phyloP scores from a whole-genome alignment of 1,284 basidiomycete species.

The Sporisorium scitamineum region DNA sequence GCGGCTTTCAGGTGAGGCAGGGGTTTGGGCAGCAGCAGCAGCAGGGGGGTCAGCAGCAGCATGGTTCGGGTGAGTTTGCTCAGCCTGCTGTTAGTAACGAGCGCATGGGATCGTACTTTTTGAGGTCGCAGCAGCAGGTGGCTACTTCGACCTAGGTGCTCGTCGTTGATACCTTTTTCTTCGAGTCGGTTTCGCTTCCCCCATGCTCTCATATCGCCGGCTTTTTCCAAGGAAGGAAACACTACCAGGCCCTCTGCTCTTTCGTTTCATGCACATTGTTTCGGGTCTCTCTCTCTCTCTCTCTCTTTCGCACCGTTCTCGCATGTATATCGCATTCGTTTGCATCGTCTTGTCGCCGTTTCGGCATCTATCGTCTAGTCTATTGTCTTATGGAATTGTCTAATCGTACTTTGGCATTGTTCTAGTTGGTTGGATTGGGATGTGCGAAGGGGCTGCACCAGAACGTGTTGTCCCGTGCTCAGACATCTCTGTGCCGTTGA shows the following conservation, averaged over 20 bases:
- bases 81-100: slow-evolving; percentile 13
- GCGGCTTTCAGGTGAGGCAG: slow-evolving; percentile 7
- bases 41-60: slow-evolving; percentile 4
- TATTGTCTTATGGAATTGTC: slow-evolving; percentile 15
- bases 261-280: not conserved
- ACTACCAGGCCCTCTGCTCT: not conserved
- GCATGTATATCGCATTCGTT: slow-evolving; percentile 16
- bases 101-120: slow-evolving; percentile 11
- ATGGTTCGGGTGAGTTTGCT: slow-evolving; percentile 4
- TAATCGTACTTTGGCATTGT: slow-evolving; percentile 7
- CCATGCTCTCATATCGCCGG: not conserved
- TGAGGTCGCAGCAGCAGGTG: slow-evolving; percentile 4
- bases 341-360: not conserved
- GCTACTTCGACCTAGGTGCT: not conserved
- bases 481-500: too few relatives aligned
- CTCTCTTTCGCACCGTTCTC: not conserved
- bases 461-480: too few relatives aligned
- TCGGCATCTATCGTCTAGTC: not conserved
- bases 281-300: not conserved
- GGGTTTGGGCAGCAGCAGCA: slow-evolving; percentile 12
- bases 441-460: not conserved
- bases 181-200: not conserved
- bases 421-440: not conserved
- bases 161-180: not conserved
- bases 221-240: not conserved